These are phyloP conservation scores for Penicillium diatomitis DNA, from an alignment of 495 filamentous ascomycete species.

Conservation along the genomic window DNA sequence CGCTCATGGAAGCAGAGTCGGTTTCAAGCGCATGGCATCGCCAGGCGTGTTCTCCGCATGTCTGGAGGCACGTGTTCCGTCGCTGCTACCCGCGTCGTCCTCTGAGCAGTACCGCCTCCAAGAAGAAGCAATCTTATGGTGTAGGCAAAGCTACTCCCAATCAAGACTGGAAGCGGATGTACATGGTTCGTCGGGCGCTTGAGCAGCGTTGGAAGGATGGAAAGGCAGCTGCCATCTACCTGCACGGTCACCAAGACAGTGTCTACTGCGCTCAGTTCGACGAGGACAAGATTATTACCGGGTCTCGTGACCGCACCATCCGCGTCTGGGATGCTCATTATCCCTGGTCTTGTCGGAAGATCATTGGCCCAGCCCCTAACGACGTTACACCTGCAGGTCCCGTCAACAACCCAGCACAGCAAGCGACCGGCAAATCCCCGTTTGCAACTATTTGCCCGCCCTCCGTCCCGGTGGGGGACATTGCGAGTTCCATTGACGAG, in stretches of 20 bases:
- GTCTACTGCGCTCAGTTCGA: conserved; percentile 98
- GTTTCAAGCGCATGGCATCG: conserved; percentile 57
- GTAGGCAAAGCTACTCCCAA: conserved; percentile 40
- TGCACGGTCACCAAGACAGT: conserved; percentile 87
- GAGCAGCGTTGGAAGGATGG: conserved; percentile 71
- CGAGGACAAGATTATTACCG: conserved; percentile 94
- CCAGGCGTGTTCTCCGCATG: conserved; percentile 52
- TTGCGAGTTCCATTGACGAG: conserved; percentile 20
- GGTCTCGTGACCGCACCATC: conserved; percentile 89
- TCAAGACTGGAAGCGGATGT: conserved; percentile 83
- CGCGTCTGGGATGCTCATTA: conserved; percentile 86
- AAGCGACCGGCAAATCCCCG: conserved; percentile 32
- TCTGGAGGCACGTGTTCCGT: conserved; percentile 75
- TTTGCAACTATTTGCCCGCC: conserved; percentile 39
- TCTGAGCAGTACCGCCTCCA: conserved; percentile 36
- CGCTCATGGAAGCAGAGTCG: conserved; percentile 49
- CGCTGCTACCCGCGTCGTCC: conserved; percentile 44
- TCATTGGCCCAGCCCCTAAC: conserved; percentile 52
- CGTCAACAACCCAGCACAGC: conserved; percentile 29
- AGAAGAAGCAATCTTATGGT: conserved; percentile 35
- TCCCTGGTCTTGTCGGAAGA: conserved; percentile 68
- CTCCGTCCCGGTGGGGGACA: conserved; percentile 22
- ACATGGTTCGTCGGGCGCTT: conserved; percentile 61
- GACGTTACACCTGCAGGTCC: conserved; percentile 20
- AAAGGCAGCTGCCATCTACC: conserved; percentile 69